Base-by-base conservation (phyloP, 305 asterid species). In the Rubia peregrina region DNA sequence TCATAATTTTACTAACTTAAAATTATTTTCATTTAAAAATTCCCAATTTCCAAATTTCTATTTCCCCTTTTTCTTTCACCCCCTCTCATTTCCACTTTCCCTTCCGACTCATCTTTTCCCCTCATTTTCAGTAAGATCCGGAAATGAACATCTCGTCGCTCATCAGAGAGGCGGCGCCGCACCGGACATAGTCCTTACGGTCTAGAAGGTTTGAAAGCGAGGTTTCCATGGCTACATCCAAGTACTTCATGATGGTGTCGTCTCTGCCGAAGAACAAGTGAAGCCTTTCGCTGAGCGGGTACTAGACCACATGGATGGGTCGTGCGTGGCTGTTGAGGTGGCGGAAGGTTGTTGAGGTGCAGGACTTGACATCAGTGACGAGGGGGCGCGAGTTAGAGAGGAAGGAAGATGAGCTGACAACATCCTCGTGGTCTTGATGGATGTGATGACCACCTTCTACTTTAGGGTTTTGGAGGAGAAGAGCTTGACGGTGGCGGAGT, bases 221-320 rank as follows among this genome's bases (percentile, higher is more conserved):
- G 7, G 85, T 83, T 82, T 93, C 97, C 5, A 89, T 75, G 6
- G 88, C 73, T 10, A 93, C 87, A 42, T 93, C 97, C 98, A 96
- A 90, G 78, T 89, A 89, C 87, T 90, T 90, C 22, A 93, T 97
- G 14, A 93, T 71, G n/a, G 96, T 88, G 56, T 93, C 98, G 48
- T 93, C 98, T 3, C 91, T 96, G 60, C 96, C 96, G 0, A 96
- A 89, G 71, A 89, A 89, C 8, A 93, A 79, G 56, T 89, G 98
- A 19, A 88, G 78, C 82, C 89, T 93, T 73, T 93, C 98, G 65
- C 77, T 74, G 49, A 85, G 83, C 1, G 98, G 96, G 80, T 86
- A 90, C 40, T 78, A 70, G 1, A 86, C 95, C 9, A 78, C 75
- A 30, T 86, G 95, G 0, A 88, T 89, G 3, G 95, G 85, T 5